Percentiles rank a stretch among this genome's conserved stretches.
phyloP scores from a whole-genome alignment of 306 rosid species.

The Morella rubra region DNA sequence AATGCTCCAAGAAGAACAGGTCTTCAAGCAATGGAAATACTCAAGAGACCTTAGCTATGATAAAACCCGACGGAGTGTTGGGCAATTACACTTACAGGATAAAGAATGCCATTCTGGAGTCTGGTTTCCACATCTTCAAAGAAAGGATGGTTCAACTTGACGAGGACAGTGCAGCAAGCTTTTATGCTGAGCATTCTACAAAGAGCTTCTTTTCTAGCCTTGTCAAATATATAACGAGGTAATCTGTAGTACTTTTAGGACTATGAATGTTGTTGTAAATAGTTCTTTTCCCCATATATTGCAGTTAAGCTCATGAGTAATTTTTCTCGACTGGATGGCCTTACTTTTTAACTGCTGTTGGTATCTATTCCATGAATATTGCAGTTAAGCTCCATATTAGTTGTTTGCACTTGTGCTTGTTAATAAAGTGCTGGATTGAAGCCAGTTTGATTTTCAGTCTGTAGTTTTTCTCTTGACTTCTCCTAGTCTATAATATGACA shows the following conservation, averaged over 20 bases:
- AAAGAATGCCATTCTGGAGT: conserved; percentile 51
- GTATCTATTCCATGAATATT: not conserved
- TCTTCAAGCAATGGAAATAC: conserved; percentile 34
- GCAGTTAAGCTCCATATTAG: conserved; percentile 12
- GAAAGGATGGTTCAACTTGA: conserved; percentile 60
- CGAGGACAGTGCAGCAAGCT: conserved; percentile 49
- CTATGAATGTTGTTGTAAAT: conserved; percentile 14
- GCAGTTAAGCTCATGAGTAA: conserved; percentile 14
- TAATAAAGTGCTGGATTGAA: conserved; percentile 4
- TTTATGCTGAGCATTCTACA: conserved; percentile 74
- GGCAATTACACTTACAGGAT: conserved; percentile 60
- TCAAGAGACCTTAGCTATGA: conserved; percentile 59
- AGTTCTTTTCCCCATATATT: not conserved
- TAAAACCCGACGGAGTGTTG: conserved; percentile 82
- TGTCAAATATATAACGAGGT: conserved; percentile 83
- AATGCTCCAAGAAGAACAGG: conserved; percentile 38
- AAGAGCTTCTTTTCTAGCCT: conserved; percentile 66
- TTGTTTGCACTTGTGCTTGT: conserved; percentile 15
- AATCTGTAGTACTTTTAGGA: conserved; percentile 9
- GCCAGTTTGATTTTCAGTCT: not conserved
- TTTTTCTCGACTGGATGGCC: conserved; percentile 13
- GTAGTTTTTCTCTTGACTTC: not conserved
- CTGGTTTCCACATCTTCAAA: conserved; percentile 57
- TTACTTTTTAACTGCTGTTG: not conserved
- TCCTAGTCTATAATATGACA: not conserved